phyloP scores from a whole-genome alignment of 1,284 basidiomycete genomes.

The Athelia psychrophila region DNA sequence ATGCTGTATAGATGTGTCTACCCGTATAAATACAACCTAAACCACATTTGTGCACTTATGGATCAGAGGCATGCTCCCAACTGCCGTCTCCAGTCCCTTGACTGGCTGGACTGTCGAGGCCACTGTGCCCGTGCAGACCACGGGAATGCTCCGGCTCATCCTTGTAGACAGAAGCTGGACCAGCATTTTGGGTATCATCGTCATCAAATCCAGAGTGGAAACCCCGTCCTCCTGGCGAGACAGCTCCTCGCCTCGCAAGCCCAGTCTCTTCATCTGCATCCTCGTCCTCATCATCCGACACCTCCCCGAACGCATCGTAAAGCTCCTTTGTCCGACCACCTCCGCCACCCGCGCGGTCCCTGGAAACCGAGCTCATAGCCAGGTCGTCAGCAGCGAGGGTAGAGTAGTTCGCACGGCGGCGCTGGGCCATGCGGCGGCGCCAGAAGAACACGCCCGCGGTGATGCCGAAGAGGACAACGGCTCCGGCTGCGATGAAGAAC shows the following conservation, averaged over 20 bases:
- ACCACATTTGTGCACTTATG: constrained; percentile 7
- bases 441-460: constrained; percentile 68
- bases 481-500: constrained; percentile 77
- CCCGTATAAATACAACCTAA: too few relatives aligned
- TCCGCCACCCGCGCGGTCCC: constrained; percentile 25
- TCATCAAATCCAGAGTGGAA: constrained; percentile 68
- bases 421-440: constrained; percentile 52
- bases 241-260: constrained; percentile 34
- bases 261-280: constrained; percentile 69
- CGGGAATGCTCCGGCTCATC: constrained; percentile 50
- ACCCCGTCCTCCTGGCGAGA: constrained; percentile 24
- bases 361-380: constrained; percentile 62
- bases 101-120: constrained; percentile 24
- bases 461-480: constrained; percentile 70
- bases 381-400: constrained; percentile 74
- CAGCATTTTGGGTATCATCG: constrained; percentile 52
- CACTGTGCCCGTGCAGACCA: constrained; percentile 11
- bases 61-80: constrained; percentile 69
- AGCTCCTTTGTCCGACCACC: constrained; percentile 72
- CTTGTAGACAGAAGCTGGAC: constrained; percentile 42
- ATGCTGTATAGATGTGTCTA: too few relatives aligned
- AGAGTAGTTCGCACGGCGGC: constrained; percentile 58
- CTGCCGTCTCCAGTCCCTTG: constrained; percentile 57
- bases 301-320: constrained; percentile 90
- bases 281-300: constrained; percentile 66